Conservation (phyloP, 1,139 yeast species). For the Pneumocystis jirovecii region DNA sequence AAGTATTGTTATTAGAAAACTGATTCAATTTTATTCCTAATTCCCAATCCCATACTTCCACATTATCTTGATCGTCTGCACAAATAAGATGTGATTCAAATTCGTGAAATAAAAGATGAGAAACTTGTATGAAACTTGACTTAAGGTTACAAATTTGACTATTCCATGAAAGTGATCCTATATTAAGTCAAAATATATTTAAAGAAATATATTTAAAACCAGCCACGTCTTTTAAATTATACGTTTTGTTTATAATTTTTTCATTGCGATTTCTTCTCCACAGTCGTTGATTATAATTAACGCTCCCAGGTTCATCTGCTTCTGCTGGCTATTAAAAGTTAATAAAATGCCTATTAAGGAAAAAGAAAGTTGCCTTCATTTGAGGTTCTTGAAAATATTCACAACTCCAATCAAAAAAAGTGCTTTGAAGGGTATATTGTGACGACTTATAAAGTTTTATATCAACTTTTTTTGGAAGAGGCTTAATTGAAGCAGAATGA, state of each 20-base stretch:
- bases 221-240: conserved; percentile 73
- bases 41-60: conserved; percentile 86
- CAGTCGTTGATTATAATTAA: conserved; percentile 62
- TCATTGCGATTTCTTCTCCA: conserved; percentile 92
- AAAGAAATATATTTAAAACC: conserved; percentile 22
- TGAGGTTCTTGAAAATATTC: conserved; percentile 97
- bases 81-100: conserved; percentile 74
- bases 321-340: conserved; percentile 34
- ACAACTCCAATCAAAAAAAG: conserved; percentile 72
- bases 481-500: conserved; percentile 6
- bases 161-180: conserved; percentile 61
- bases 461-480: conserved; percentile 10
- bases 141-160: conserved; percentile 42
- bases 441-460: background rate
- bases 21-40: conserved; percentile 40
- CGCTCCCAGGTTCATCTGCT: conserved; percentile 84
- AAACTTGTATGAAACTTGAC: conserved; percentile 65
- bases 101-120: conserved; percentile 65
- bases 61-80: conserved; percentile 70
- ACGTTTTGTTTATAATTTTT: conserved; percentile 70
- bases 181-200: background rate
- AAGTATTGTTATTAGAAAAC: conserved; percentile 74
- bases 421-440: conserved; percentile 33
- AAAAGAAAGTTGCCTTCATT: conserved; percentile 36
- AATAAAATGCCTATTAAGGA: background rate